Base-by-base conservation (phyloP, 2,329 filamentous ascomycete genomes). In the Simplicillium sp. region DNA sequence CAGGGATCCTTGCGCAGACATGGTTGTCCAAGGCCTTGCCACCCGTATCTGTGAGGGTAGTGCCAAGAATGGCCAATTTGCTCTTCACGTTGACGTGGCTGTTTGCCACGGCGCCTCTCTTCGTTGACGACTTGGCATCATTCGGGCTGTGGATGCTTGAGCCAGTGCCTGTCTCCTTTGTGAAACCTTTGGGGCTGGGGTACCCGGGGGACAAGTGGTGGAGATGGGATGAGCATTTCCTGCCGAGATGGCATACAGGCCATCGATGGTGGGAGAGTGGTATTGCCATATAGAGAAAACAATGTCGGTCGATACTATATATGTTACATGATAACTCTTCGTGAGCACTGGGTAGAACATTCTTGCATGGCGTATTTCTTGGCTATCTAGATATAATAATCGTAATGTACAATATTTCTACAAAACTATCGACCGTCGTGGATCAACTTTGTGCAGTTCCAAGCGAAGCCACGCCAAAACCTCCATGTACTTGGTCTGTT, bases 81-180 rank as follows among this genome's bases (percentile, higher is more conserved):
- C 16, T 68, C 0, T 83, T 81, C 48, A 72, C 79, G 1, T 47
- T 79, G 5, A 50, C 57, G 0, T 96, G 87, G 86, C 63, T 94
- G 44, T 75, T 79, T 41, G 57, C 67, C 13, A 90, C 85, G 0
- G 73, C 74, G 1, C 68, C 68, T 33, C 57, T 80, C 29, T 68
- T 95, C n/a, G 67, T 79, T 11, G 78, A 94, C 54, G 89, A 96
- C 53, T 80, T 94, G 55, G 73, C 81, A 0, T 68, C 72, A 11
- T 74, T 78, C 1, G 87, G 86, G 0, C 53, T 94, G 1, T 95
- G 85, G 84, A 60, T 94, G 12, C 78, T 79, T 46, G 87, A 96
- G 59, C 87, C 87, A 0, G 62, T 94, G n/a, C 87, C 88, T 0
- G 48, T 90, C 8, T 94, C 86, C 40, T 54, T 73, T 1, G 54